These are phyloP conservation scores for Rhynchospora pubera DNA, from an alignment of 176 grass and related monocot species.

Conservation along the genomic window DNA sequence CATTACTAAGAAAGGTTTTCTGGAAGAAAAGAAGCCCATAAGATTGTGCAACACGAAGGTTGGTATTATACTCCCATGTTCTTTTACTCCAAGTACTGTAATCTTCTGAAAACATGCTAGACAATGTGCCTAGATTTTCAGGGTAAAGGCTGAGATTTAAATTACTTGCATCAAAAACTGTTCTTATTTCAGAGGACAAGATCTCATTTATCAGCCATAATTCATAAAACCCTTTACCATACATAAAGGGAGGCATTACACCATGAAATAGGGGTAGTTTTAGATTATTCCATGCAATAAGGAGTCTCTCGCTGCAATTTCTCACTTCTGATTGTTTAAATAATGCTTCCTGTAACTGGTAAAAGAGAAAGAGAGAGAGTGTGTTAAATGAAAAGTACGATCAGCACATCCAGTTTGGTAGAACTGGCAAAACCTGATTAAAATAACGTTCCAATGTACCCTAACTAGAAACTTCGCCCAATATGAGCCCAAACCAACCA, in stretches of 20 bases:
- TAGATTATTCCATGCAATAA: conserved; percentile 71
- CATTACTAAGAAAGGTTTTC: conserved; percentile 6
- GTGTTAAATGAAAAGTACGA: conserved; percentile 3
- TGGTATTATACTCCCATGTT: conserved; percentile 40
- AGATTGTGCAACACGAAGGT: conserved; percentile 45
- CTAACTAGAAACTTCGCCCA: neutral
- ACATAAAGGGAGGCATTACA: conserved; percentile 65
- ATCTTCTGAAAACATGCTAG: neutral
- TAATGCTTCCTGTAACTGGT: conserved; percentile 39
- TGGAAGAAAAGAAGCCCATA: conserved; percentile 57
- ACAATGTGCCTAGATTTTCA: conserved; percentile 20
- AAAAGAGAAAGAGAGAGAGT: conserved; percentile 11
- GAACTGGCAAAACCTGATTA: neutral
- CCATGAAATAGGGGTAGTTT: conserved; percentile 39
- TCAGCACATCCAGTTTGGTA: neutral
- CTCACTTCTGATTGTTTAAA: conserved; percentile 22
- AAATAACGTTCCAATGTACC: neutral
- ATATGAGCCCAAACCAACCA: neutral
- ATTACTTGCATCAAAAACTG: conserved; percentile 47
- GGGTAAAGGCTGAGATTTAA: conserved; percentile 45
- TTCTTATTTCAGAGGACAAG: conserved; percentile 62
- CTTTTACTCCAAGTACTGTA: neutral
- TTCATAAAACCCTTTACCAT: conserved; percentile 45
- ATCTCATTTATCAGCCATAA: conserved; percentile 59
- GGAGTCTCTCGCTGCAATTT: conserved; percentile 27